A percentile compares a stretch with the other conserved stretches of the same genome.
These are phyloP conservation scores for Pyrenopolyporus hunteri DNA, from an alignment of 495 filamentous ascomycete genomes.

Conservation along the genomic window DNA sequence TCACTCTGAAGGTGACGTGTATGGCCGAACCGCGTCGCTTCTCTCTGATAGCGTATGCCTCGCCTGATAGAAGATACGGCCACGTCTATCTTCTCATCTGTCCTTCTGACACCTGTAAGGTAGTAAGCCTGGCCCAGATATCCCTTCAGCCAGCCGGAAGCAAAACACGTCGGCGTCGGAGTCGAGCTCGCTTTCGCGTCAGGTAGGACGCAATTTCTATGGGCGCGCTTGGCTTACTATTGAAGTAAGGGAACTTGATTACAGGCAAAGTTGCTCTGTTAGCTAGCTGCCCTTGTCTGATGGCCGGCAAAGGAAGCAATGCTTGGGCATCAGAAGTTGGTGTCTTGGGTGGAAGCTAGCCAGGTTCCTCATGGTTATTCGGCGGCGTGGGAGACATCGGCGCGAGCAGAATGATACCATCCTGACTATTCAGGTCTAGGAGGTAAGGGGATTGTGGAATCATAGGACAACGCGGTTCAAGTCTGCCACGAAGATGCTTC, in stretches of 20 bases:
- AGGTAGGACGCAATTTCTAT: no score
- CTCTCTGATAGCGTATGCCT: background rate
- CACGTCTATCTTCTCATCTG: background rate
- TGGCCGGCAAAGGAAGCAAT: background rate
- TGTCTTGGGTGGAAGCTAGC: constrained; percentile 7
- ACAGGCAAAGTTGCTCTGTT: background rate
- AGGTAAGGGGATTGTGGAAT: background rate
- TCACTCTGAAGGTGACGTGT: no score
- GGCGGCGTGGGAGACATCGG: background rate
- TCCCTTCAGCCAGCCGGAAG: no score
- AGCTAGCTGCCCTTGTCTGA: constrained; percentile 10
- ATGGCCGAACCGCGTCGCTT: background rate
- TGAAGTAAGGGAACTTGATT: background rate
- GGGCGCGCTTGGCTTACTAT: no score
- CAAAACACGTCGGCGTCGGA: background rate
- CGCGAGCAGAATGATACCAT: background rate
- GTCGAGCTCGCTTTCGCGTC: no score
- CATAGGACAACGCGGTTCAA: constrained; percentile 1
- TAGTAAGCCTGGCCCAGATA: no score
- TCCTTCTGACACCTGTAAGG: no score
- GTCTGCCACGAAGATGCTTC: constrained; percentile 1
- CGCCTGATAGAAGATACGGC: background rate
- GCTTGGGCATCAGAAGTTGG: background rate
- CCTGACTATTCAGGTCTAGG: background rate
- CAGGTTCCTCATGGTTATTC: background rate